Evolutionary conservation across 192 early-diverging fungal genomes (phyloP).

Genomic region (Chytriomyces sp.): DNA sequence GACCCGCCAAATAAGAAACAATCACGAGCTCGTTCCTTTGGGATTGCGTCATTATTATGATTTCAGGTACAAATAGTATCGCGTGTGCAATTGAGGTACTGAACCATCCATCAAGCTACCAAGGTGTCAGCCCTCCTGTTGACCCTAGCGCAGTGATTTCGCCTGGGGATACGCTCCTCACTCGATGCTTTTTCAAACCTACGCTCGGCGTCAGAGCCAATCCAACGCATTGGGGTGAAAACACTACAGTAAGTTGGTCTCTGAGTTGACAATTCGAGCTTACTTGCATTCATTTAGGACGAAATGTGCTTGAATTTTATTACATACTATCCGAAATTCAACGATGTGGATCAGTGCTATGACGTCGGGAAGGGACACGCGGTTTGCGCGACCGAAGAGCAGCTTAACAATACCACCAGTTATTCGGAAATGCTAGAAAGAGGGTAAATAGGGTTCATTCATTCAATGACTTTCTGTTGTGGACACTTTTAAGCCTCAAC

Average conservation of each 20-base stretch:
- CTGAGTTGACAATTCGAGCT: background rate
- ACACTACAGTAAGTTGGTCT: background rate
- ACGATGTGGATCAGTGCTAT: background rate
- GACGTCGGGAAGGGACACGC: background rate
- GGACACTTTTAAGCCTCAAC: too few species aligned
- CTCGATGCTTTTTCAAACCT: background rate
- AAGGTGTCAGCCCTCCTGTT: background rate
- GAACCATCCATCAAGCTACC: background rate
- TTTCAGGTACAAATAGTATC: constrained; percentile 10
- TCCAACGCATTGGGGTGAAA: constrained; percentile 2
- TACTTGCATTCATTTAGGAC: background rate
- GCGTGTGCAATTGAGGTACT: background rate
- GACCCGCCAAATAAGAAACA: constrained; percentile 12
- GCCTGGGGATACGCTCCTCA: constrained; percentile 18
- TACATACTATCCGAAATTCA: constrained; percentile 28
- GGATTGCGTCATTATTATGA: constrained; percentile 13
- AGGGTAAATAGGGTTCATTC: too few species aligned
- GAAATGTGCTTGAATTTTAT: constrained; percentile 42
- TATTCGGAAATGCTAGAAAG: too few species aligned
- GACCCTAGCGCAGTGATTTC: background rate
- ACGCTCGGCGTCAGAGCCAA: background rate
- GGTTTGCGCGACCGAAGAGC: background rate
- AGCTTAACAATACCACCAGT: too few species aligned
- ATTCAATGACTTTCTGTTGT: too few species aligned
- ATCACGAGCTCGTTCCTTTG: constrained; percentile 14